These are phyloP conservation scores for Pyrenula aspistea DNA, from an alignment of 495 filamentous ascomycete species.

Conservation along the genomic window DNA sequence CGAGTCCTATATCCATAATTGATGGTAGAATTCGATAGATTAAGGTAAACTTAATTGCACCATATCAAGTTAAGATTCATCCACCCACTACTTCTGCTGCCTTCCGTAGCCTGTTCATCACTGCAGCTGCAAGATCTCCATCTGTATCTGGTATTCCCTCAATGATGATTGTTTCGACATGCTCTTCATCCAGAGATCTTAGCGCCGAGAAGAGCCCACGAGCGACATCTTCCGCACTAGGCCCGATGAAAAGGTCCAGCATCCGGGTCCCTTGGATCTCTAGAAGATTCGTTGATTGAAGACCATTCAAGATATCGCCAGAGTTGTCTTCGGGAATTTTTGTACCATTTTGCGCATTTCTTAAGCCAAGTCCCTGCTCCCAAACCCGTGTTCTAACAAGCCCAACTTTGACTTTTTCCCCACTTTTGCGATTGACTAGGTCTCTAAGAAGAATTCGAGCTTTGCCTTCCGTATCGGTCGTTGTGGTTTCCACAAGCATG, in stretches of 20 bases:
- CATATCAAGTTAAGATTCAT: no score
- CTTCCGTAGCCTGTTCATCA: slow-evolving; percentile 93
- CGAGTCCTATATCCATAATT: no score
- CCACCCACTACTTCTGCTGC: slow-evolving; percentile 49
- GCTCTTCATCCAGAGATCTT: slow-evolving; percentile 66
- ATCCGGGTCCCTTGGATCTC: slow-evolving; percentile 2
- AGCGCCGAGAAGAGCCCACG: slow-evolving; percentile 78
- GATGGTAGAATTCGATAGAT: no score
- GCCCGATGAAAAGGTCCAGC: slow-evolving; percentile 50
- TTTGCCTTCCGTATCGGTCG: slow-evolving; percentile 2
- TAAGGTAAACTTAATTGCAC: no score
- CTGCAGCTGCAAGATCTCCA: slow-evolving; percentile 74
- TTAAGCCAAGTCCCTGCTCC: slow-evolving; percentile 18
- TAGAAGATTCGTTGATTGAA: neutral
- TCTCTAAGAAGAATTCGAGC: slow-evolving; percentile 12
- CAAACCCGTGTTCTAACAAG: slow-evolving; percentile 35
- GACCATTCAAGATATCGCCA: no score
- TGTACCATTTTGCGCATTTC: no score
- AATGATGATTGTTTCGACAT: slow-evolving; percentile 78
- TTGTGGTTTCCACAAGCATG: slow-evolving; percentile 56
- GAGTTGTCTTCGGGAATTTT: neutral
- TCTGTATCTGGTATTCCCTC: slow-evolving; percentile 72
- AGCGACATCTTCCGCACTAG: slow-evolving; percentile 58
- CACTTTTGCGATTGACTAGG: slow-evolving; percentile 18
- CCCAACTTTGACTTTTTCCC: slow-evolving; percentile 30